Conservation (phyloP, 208 protist genomes). For the Trypanosoma rangeli region DNA sequence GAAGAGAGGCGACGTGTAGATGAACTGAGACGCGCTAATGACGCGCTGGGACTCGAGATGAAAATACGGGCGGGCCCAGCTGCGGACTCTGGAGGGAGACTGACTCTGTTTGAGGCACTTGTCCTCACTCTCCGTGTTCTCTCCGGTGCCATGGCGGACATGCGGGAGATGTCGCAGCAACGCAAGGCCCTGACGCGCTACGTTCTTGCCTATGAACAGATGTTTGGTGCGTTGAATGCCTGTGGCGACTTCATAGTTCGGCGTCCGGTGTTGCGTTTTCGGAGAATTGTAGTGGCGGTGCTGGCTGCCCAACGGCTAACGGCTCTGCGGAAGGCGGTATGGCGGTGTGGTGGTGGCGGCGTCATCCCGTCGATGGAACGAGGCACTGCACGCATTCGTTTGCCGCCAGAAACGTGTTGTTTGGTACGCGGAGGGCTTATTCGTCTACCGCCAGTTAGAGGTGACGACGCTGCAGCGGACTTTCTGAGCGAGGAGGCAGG, state of each 20-base stretch:
- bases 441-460: constrained; percentile 4
- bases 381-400: constrained; percentile 12
- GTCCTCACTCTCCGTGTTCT: constrained; percentile 37
- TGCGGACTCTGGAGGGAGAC: background rate
- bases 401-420: constrained; percentile 26
- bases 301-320: constrained; percentile 33
- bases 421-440: constrained; percentile 22
- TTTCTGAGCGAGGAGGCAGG: background rate
- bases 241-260: background rate
- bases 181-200: constrained; percentile 39
- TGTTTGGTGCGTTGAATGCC: constrained; percentile 13
- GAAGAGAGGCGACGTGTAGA: constrained; percentile 14
- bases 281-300: constrained; percentile 40
- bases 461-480: background rate
- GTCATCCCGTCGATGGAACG: background rate
- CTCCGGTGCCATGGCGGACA: constrained; percentile 39
- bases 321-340: background rate
- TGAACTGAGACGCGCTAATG: constrained; percentile 13
- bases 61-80: background rate
- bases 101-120: constrained; percentile 33
- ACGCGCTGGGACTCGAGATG: constrained; percentile 13
- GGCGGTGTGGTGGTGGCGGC: background rate
- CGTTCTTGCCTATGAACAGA: constrained; percentile 20
- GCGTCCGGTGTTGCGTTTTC: constrained; percentile 25
- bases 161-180: constrained; percentile 46